Conservation (phyloP, 176 grass and related monocot genomes). For the Urochloa ruziziensis region DNA sequence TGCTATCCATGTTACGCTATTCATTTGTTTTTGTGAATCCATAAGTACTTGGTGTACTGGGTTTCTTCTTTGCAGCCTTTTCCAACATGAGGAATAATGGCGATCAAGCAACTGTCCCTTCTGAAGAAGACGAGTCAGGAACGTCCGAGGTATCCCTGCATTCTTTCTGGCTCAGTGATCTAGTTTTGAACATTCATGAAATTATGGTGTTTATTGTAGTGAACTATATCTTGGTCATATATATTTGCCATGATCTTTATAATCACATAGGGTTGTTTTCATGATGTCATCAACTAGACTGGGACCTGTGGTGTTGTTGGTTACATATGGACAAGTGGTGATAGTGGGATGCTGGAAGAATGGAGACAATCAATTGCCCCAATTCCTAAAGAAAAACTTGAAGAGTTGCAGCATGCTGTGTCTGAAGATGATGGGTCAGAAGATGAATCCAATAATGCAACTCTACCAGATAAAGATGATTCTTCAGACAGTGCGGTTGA, state of each 20-base stretch:
- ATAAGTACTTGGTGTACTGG: conserved; percentile 13
- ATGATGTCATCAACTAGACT: conserved; percentile 51
- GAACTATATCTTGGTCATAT: not conserved
- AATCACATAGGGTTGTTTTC: conserved; percentile 10
- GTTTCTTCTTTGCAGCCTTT: conserved; percentile 64
- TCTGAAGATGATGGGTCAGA: conserved; percentile 49
- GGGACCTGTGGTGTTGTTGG: conserved; percentile 61
- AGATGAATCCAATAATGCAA: conserved; percentile 36
- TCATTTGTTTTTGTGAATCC: not conserved
- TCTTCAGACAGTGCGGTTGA: conserved; percentile 26
- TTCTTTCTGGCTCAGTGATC: conserved; percentile 5
- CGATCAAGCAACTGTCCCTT: conserved; percentile 37
- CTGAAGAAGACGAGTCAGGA: conserved; percentile 42
- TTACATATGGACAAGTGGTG: conserved; percentile 75
- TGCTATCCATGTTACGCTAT: not conserved
- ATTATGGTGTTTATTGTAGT: conserved; percentile 11
- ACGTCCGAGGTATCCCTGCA: conserved; percentile 48
- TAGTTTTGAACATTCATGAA: conserved; percentile 12
- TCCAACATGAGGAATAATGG: conserved; percentile 62
- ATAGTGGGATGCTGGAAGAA: conserved; percentile 68
- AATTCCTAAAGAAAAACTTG: conserved; percentile 73
- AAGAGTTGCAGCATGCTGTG: conserved; percentile 48
- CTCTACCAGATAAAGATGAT: conserved; percentile 41
- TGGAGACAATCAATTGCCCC: conserved; percentile 90
- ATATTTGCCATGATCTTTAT: conserved; percentile 12